Base-by-base conservation (phyloP, 139 green algal species). In the Volvox africanus region DNA sequence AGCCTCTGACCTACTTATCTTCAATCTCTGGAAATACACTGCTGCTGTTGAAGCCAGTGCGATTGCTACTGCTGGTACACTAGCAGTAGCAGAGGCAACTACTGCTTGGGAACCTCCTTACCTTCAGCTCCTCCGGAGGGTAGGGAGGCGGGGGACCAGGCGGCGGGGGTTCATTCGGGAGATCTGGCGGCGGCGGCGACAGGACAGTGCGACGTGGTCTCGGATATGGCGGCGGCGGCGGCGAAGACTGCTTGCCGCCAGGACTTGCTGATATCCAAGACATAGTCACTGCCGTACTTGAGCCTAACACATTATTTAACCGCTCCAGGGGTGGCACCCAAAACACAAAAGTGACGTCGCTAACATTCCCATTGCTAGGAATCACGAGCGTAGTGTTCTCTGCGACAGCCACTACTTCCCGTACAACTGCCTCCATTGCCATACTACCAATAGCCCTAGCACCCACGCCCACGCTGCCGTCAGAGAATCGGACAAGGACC, bases 271-370 rank as follows among this genome's bases (percentile, higher is more conserved):
- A 55, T 55, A 55, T 9, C 44, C 44, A 55, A 55, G 44, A 55
- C 44, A 88, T 80, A 3, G 35, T 16, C 13, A 88, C 32, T 9
- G 83, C 65, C 0, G 67, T 65, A 18, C 32, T 62, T 68, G 68
- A 37, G 0, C 12, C 33, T 1, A 65, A 0, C 13, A 88, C 67
- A 44, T 68, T 17, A 37, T 37, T 18, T 37, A 88, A 68, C 14
- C 26, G 20, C 35, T n/a, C 11, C 0, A 36, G 6, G 32, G 83
- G 67, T 5, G 83, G 67, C 24, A 88, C 67, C 13, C 18, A 18
- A n/a, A 80, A 80, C 24, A 88, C 36, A n/a, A 88, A 80, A 3
- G 83, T 80, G 65, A 88, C 14, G 33, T 88, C 83, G 0, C 21
- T 44, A 30, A 80, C 36, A 35, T 37, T 80, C 24, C 62, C 67